These are phyloP conservation scores for Favolaschia claudopus DNA, from an alignment of 768 basidiomycete species.

Conservation along the genomic window DNA sequence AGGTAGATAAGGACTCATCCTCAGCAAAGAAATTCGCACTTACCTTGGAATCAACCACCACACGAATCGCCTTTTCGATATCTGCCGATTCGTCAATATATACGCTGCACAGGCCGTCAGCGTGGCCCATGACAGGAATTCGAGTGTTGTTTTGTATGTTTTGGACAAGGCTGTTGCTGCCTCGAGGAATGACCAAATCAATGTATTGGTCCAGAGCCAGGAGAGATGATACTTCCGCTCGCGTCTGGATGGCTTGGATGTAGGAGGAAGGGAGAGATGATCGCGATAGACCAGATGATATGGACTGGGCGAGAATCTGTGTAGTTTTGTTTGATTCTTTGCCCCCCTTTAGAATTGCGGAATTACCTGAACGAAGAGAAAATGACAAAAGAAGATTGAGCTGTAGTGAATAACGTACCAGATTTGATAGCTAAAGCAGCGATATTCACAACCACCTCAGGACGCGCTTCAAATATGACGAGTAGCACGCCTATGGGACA, in stretches of 20 bases:
- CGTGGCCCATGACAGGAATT: slow-evolving; percentile 99
- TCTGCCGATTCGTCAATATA: slow-evolving; percentile 89
- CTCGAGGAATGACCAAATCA: slow-evolving; percentile 95
- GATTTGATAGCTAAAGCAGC: slow-evolving; percentile 96
- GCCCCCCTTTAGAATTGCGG: slow-evolving; percentile 96
- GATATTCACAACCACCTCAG: slow-evolving; percentile 98
- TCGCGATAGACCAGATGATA: slow-evolving; percentile 75
- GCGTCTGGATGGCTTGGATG: slow-evolving; percentile 91
- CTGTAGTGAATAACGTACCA: slow-evolving; percentile 55
- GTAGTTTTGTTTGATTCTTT: slow-evolving; percentile 92
- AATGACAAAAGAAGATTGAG: neutral
- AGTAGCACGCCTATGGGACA: slow-evolving; percentile 97
- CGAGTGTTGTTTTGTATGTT: slow-evolving; percentile 89
- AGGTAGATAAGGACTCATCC: neutral
- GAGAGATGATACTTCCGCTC: slow-evolving; percentile 88
- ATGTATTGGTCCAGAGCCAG: slow-evolving; percentile 91
- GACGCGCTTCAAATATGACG: slow-evolving; percentile 96
- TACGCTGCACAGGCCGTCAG: slow-evolving; percentile 92
- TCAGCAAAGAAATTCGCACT: slow-evolving; percentile 5
- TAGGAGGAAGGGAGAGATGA: slow-evolving; percentile 81
- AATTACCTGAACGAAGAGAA: slow-evolving; percentile 74
- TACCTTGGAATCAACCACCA: slow-evolving; percentile 93
- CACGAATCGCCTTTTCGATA: slow-evolving; percentile 77
- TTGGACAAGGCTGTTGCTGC: slow-evolving; percentile 88
- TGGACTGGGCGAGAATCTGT: slow-evolving; percentile 76